Base-by-base conservation (phyloP, 176 grass and related monocot genomes). In the Triticum dicoccoides region DNA sequence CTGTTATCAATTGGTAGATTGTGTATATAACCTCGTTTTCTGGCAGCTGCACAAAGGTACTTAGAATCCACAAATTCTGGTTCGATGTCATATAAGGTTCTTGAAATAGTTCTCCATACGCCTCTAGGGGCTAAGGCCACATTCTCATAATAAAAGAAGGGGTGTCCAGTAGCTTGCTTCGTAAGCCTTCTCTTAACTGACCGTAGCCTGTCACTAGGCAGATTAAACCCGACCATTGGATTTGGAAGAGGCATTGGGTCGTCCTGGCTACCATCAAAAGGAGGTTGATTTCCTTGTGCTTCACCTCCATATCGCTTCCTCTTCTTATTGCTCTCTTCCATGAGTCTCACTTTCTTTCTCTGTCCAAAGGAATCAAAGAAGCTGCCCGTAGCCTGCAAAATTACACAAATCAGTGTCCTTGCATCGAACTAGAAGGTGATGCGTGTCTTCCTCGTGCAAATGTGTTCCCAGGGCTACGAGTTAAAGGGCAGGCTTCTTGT, bases 41-140 rank as follows among this genome's bases (percentile, higher is more conserved):
- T 92, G 0, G 81, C 75, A 69, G 90, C 80, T 15, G 96, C 93
- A n/a, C 86, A 94, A 9, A 95, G 91, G 39, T 58, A 83, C 32
- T 90, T 92, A 0, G 94, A 98, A 35, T 98, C 94, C 5, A 98
- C 89, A 65, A 92, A 96, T 69, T 98, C 97, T 0, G 97, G 94
- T 18, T 84, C n/a, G 13, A 98, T 66, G 18, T 89, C 97, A 82
- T 94, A 91, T 11, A 98, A 63, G 27, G 80, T 91, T 1, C 89
- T 75, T 4, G 93, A 94, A 6, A 98, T 95, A 2, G 44, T 90
- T 51, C 64, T 25, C 96, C 96, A 98, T 5, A 89, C 79, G 5
- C 88, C 90, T 75, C 90, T 95, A 42, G 97, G 97, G 33, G 97
- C 85, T 38, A 87, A 71, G 5, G 96, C 90, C 8, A 96, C 92